phyloP scores from a whole-genome alignment of 352 stramenopile species.

The Phytophthora aleatoria region DNA sequence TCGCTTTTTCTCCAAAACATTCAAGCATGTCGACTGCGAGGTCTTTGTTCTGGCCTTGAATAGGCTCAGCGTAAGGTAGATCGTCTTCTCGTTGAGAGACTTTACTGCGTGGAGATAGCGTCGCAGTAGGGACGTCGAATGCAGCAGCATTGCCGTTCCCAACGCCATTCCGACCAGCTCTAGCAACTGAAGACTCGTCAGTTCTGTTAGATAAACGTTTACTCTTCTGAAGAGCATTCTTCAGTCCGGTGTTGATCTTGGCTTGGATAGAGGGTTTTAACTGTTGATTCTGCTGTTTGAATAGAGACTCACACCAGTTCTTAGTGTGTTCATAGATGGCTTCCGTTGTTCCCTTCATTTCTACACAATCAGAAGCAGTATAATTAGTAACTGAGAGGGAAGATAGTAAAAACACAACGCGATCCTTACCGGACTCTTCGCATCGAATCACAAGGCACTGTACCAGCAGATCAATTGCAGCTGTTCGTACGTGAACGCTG shows the following conservation, averaged over 20 bases:
- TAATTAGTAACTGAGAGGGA: no score
- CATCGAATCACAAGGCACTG: conserved; percentile 77
- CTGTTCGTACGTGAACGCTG: conserved; percentile 75
- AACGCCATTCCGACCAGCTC: conserved; percentile 6
- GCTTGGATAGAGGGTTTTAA: conserved; percentile 80
- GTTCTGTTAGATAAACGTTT: conserved; percentile 50
- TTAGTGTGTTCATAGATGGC: conserved; percentile 80
- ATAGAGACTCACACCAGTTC: conserved; percentile 71
- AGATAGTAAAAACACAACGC: neutral
- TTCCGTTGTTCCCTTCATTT: conserved; percentile 58
- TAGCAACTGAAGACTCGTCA: conserved; percentile 14
- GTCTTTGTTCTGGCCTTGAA: conserved; percentile 66
- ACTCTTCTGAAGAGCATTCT: conserved; percentile 65
- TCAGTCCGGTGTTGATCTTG: conserved; percentile 84
- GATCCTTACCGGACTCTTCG: conserved; percentile 65
- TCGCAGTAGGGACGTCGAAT: conserved; percentile 32
- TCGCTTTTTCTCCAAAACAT: conserved; percentile 76
- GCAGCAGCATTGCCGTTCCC: neutral
- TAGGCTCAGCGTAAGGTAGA: conserved; percentile 77
- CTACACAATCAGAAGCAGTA: conserved; percentile 21
- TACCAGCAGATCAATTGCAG: conserved; percentile 71
- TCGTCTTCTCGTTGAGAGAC: conserved; percentile 71
- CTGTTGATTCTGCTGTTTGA: conserved; percentile 70
- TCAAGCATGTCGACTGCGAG: conserved; percentile 44
- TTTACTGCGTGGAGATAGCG: conserved; percentile 51